Evolutionary conservation across 2,329 filamentous ascomycete genomes (phyloP).

Genomic region (Xylogone sp.): DNA sequence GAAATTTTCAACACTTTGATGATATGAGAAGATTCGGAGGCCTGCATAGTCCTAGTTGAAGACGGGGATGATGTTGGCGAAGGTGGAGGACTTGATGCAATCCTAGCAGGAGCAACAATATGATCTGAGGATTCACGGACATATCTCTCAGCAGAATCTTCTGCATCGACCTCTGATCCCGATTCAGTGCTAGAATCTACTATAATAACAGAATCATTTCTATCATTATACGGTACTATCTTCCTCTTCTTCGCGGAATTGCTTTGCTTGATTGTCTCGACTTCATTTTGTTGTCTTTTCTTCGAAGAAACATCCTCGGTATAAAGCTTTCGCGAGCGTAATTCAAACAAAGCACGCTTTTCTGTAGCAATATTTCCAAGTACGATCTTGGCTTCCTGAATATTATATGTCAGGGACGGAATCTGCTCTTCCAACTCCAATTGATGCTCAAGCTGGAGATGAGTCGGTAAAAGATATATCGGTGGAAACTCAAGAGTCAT

Average conservation of each 20-base stretch:
- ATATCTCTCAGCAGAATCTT: slow-evolving; percentile 5
- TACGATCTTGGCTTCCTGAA: slow-evolving; percentile 68
- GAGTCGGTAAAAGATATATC: slow-evolving; percentile 70
- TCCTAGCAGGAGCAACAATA: slow-evolving; percentile 5
- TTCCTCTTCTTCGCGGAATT: neutral
- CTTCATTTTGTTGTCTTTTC: neutral
- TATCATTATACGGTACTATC: neutral
- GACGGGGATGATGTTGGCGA: neutral
- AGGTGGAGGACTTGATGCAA: neutral
- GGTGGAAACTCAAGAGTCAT: slow-evolving; percentile 21
- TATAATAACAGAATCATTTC: slow-evolving; percentile 15
- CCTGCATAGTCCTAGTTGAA: slow-evolving; percentile 2
- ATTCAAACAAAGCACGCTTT: slow-evolving; percentile 71
- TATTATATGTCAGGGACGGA: slow-evolving; percentile 62
- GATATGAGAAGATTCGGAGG: slow-evolving; percentile 10
- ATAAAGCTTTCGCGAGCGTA: slow-evolving; percentile 62
- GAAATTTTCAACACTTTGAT: slow-evolving; percentile 54
- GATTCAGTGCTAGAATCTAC: slow-evolving; percentile 30
- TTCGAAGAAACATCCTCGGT: slow-evolving; percentile 44
- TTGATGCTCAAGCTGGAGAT: slow-evolving; percentile 60
- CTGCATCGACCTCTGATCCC: slow-evolving; percentile 22
- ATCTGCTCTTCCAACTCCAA: slow-evolving; percentile 63
- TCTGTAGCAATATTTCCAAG: slow-evolving; percentile 69
- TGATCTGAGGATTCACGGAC: neutral
- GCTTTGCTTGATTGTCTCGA: neutral